These are phyloP conservation scores for Backusella psychrophila DNA, from an alignment of 192 early-diverging fungal genomes.

Conservation along the genomic window DNA sequence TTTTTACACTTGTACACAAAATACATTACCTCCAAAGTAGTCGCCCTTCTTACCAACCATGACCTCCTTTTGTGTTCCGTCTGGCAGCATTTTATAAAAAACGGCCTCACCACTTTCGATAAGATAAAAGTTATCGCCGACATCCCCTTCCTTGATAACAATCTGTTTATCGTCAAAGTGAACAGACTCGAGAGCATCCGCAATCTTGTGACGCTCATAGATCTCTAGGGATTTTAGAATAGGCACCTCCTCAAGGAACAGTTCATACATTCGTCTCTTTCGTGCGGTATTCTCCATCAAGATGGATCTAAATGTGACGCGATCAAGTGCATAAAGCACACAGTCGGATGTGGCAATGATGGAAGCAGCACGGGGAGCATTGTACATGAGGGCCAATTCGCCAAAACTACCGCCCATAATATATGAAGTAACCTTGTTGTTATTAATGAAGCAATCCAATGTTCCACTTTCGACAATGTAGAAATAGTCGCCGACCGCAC, in stretches of 20 bases:
- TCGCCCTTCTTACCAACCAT: slow-evolving; percentile 78
- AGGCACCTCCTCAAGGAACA: slow-evolving; percentile 90
- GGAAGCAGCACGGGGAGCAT: slow-evolving; percentile 95
- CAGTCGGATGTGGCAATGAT: slow-evolving; percentile 80
- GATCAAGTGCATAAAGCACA: slow-evolving; percentile 95
- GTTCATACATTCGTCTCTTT: slow-evolving; percentile 96
- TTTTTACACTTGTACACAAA: background rate
- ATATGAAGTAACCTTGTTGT: slow-evolving; percentile 77
- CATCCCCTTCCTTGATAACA: slow-evolving; percentile 92
- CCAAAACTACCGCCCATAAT: slow-evolving; percentile 90
- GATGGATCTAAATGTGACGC: slow-evolving; percentile 94
- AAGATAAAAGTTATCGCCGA: slow-evolving; percentile 94
- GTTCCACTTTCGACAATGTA: slow-evolving; percentile 94
- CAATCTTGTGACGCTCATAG: slow-evolving; percentile 98
- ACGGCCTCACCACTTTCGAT: slow-evolving; percentile 90
- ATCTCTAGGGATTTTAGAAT: slow-evolving; percentile 85
- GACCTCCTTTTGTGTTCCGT: slow-evolving; percentile 76
- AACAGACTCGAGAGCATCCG: slow-evolving; percentile 92
- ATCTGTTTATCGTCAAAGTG: slow-evolving; percentile 79
- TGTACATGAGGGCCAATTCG: slow-evolving; percentile 99
- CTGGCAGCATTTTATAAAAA: slow-evolving; percentile 75
- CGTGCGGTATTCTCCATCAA: slow-evolving; percentile 96
- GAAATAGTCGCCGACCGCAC: slow-evolving; percentile 95
- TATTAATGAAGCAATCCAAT: slow-evolving; percentile 86
- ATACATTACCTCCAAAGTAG: slow-evolving; percentile 89